Base-by-base conservation (phyloP, 495 filamentous ascomycete species). In the Neurospora intermedia region DNA sequence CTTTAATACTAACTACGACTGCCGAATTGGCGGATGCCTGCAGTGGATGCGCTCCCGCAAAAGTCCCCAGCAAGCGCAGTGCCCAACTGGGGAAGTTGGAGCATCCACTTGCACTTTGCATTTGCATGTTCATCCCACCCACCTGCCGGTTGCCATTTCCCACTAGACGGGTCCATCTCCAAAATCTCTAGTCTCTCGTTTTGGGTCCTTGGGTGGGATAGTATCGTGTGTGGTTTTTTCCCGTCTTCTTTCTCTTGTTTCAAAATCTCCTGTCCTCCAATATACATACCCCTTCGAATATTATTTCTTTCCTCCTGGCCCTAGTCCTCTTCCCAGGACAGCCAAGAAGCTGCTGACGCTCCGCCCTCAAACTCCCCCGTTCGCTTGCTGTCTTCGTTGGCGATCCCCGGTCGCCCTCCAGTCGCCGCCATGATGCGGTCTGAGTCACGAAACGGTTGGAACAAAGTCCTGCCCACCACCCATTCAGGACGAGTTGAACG, bases 401-500 rank as follows among this genome's bases (percentile, higher is more conserved):
- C 38, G 45, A 39, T 59, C 69, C 69, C 69, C 72, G 48, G 70
- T 70, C 66, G 39, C 59, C 77, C 74, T 15, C 69, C 72, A 38
- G 45, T 69, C 48, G 69, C 73, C 41, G 54, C 66, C 74, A 82
- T 82, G 80, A 76, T 27, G 54, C 54, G 54, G 54, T 35, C 75
- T 38, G 77, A 81, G 71, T 48, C 72, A 31, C 77, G 73, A 27
- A 74, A 77, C 66, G 79, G 76, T 41, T 82, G 80, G 80, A 75
- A 76, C 16, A 82, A 77, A 5, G 80, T 81, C 43, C 69, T 81
- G 74, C 79, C 80, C 8, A 78, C 78, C 2, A 76, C 78, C 71
- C 77, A 76, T 59, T 70, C 76, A 4, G 79, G 75, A 1, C 54
- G 54, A 35, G 76, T 80, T n/a, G 75, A 79, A 38, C 74, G 80